These are phyloP conservation scores for Climacium dendroides DNA, from an alignment of 225 moss, liverwort and hornwort species.

Conservation along the genomic window DNA sequence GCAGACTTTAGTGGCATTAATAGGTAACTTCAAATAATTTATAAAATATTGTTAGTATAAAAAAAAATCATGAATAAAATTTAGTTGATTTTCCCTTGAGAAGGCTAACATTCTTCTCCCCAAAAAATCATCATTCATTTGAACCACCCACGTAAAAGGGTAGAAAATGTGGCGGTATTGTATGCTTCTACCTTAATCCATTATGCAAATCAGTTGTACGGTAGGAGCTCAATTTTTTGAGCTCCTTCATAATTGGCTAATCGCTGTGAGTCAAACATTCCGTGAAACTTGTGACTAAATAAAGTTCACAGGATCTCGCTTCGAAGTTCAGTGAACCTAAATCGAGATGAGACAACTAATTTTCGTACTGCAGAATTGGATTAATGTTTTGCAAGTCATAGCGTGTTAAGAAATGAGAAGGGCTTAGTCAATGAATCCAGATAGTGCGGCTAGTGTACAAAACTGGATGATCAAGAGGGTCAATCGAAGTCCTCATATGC, in stretches of 20 bases:
- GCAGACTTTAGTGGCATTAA: not conserved
- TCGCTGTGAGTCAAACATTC: not conserved
- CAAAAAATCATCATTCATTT: not conserved
- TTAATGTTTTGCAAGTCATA: not conserved
- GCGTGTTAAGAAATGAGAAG: not conserved
- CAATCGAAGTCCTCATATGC: constrained; percentile 68
- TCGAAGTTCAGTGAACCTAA: not conserved
- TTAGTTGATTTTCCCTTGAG: not conserved
- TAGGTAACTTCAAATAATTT: not conserved
- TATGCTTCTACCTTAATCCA: not conserved
- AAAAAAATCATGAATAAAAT: not conserved
- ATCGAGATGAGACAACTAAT: not conserved
- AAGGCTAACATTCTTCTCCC: not conserved
- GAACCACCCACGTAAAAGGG: not conserved
- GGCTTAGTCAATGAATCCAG: not conserved
- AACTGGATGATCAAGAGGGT: constrained; percentile 8
- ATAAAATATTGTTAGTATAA: not conserved
- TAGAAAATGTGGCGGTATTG: not conserved
- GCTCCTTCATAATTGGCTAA: not conserved
- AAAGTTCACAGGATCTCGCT: not conserved
- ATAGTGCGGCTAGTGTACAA: constrained; percentile 18
- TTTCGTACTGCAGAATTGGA: not conserved
- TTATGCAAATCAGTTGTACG: not conserved
- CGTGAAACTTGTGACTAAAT: not conserved
- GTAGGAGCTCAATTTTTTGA: not conserved